Evolutionary conservation across 345 rosid species (phyloP).

Genomic region (Ricinus communis): DNA sequence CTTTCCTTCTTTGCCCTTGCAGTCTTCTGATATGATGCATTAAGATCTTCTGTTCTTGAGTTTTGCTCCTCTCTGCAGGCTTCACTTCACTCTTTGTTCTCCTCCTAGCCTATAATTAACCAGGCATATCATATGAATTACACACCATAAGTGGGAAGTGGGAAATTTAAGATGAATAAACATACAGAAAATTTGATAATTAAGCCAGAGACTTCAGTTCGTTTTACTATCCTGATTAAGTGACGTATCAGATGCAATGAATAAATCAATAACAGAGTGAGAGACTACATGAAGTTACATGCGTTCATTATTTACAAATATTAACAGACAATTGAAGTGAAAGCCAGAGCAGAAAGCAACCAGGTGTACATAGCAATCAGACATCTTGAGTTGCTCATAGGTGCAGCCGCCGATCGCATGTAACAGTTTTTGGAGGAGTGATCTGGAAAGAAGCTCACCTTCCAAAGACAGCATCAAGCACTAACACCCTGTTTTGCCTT

Average conservation of each 20-base stretch:
- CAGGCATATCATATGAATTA: too few relatives aligned
- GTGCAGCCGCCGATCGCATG: neutral
- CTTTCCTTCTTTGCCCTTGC: neutral
- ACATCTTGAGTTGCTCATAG: neutral
- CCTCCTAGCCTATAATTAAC: neutral
- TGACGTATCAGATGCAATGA: neutral
- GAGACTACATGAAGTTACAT: neutral
- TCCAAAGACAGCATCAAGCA: conserved; percentile 31
- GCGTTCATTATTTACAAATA: neutral
- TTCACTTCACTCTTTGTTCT: neutral
- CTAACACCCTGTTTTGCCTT: conserved; percentile 60
- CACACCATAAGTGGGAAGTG: neutral
- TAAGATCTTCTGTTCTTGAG: neutral
- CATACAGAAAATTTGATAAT: neutral
- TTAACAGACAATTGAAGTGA: neutral
- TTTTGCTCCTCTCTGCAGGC: neutral
- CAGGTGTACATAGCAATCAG: neutral
- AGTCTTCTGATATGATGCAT: too few relatives aligned
- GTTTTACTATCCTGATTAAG: neutral
- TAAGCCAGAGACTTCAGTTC: neutral
- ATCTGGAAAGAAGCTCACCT: conserved; percentile 12
- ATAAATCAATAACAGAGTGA: neutral
- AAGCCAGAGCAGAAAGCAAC: neutral
- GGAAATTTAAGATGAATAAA: neutral
- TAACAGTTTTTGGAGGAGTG: too few relatives aligned